These are phyloP conservation scores for Trichosporon coremiiforme DNA, from an alignment of 1,284 basidiomycete species.

Conservation along the genomic window DNA sequence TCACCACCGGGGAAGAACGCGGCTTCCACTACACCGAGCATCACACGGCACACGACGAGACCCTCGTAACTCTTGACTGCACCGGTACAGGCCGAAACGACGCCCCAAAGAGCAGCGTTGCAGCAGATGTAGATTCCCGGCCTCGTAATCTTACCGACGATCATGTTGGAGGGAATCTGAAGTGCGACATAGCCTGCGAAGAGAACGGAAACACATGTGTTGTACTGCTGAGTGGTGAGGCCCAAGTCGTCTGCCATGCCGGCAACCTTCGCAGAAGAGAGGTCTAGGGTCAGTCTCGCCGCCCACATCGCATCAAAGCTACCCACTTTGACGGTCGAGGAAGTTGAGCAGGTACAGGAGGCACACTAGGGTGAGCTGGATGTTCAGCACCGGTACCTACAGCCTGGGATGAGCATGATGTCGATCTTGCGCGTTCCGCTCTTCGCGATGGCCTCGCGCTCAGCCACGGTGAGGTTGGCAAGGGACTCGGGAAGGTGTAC, in stretches of 20 bases:
- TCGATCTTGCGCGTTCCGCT: slow-evolving; percentile 45
- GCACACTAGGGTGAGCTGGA: background rate
- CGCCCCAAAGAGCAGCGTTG: slow-evolving; percentile 47
- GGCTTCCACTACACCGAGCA: no score
- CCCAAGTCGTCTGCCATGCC: slow-evolving; percentile 38
- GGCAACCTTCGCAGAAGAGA: background rate
- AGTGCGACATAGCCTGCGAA: slow-evolving; percentile 51
- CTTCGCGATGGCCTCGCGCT: slow-evolving; percentile 38
- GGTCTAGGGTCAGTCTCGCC: background rate
- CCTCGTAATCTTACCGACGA: slow-evolving; percentile 29
- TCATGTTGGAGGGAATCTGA: slow-evolving; percentile 51
- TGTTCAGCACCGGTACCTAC: background rate
- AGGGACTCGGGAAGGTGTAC: slow-evolving; percentile 23
- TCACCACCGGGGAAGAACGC: no score
- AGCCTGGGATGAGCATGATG: slow-evolving; percentile 33
- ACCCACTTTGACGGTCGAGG: background rate
- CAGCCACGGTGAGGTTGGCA: slow-evolving; percentile 36
- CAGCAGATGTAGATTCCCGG: slow-evolving; percentile 37
- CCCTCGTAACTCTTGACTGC: no score
- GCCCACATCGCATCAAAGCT: no score
- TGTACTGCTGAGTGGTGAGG: slow-evolving; percentile 47
- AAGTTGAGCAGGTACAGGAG: background rate
- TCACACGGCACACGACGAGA: no score
- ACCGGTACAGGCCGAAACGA: no score
- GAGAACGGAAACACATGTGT: slow-evolving; percentile 54